Base-by-base conservation (phyloP, 495 filamentous ascomycete species). In the Glutinoglossum americanum region DNA sequence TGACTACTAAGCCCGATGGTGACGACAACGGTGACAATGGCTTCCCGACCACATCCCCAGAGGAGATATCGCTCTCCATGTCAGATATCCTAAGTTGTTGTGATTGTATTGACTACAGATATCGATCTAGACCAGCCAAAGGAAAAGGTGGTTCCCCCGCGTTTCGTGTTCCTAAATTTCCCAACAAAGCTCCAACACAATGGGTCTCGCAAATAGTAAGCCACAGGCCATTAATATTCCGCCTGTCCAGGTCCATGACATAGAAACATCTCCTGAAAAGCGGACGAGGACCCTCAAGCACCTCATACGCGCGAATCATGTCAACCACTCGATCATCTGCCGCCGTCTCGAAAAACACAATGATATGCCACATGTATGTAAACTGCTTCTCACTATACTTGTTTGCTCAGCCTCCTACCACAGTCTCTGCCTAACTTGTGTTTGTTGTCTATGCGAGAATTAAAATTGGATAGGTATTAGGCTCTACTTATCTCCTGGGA, bases 261-360 rank as follows among this genome's bases (percentile, higher is more conserved):
- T 93, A 56, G 92, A 97, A 67, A 83, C 78, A 7, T 75, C 78
- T 21, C 73, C 79, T 9, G 87, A 89, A 59, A 93, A 88, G 68
- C 72, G 83, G 30, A 79, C 84, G 11, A 71, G 90, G 59, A 86
- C 86, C 4, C 74, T 99, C 56, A 95, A 92, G 67, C 88, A 97
- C 66, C 74, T 97, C 15, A 65, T 99, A 35, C 82, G 81, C 62
- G 79, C 89, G 27, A 97, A 99, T 68, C 93, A 99, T 72, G 80
- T 82, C 35, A 94, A 93, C 63, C 74, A 94, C 69, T 76, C 86
- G 27, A 82, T 97, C 55, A 65, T 96, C 56, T 94, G 84, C 65
- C 74, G 92, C 64, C 64, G 84, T 53, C 74, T 86, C 11, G 71
- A 77, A 60, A 94, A 83, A 66, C 84, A 94, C 70, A 98, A 96